Evolutionary conservation across 352 stramenopile species (phyloP), one percentile per base, ranked within the genome.

Genomic region (Phytophthora hibernalis): DNA sequence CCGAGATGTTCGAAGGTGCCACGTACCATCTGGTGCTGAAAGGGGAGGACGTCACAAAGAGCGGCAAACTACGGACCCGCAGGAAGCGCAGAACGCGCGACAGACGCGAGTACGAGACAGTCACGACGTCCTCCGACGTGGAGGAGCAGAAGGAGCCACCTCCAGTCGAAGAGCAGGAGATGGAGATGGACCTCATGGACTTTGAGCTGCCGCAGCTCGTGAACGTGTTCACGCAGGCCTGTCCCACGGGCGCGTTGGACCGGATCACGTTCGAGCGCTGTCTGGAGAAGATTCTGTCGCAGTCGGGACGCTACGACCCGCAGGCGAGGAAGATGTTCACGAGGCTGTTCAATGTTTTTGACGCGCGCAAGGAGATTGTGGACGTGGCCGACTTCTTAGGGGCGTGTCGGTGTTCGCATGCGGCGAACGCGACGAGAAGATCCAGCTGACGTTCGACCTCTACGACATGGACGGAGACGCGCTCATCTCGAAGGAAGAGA

Each of bases 401-500:
- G 90, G 89, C 15, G 67, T 97, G 5, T 94, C 87, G 6, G 84
- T 96, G 31, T 92, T 97, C 47, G 84, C 82, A 3, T 85, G 74
- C 21, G 90, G 90, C 21, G 85, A 94, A 20, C 83, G 83, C 13
- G 85, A 95, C 35, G 85, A 97, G 55, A 96, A 96, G 65, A 92
- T 96, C 49, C 79, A 74, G 3, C 69, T 87, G 16, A 93, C 80
- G 20, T 97, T 97, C 65, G 85, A 95, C 45, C 76, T 97, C 10
- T 97, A 93, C 65, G 91, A 97, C 28, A 68, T 70, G 48, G 89
- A 97, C 66, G 78, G 76, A 33, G 89, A 97, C 64, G 90, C 87
- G 7, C 92, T 84, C 72, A 95, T 97, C 57, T 84, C 82, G 30
- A 78, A 86, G 35, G 71, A 83, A 58, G 89, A 97, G 65, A 96